phyloP scores from a whole-genome alignment of 2,329 filamentous ascomycete species.

The Aspergillus novofumigatus region DNA sequence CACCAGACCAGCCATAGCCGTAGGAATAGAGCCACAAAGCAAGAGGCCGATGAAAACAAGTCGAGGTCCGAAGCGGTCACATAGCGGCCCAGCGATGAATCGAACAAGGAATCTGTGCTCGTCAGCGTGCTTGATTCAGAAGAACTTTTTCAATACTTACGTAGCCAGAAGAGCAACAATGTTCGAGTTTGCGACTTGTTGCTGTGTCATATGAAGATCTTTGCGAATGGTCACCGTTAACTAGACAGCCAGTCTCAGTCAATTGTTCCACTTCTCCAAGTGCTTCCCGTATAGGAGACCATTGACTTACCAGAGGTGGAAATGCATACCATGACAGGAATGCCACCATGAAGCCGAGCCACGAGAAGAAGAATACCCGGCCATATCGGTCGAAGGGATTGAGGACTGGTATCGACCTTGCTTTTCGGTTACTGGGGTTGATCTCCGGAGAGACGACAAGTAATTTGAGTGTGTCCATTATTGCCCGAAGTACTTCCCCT shows the following conservation, averaged over 20 bases:
- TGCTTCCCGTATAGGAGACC: constrained; percentile 3
- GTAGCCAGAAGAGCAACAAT: constrained; percentile 75
- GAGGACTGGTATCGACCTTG: constrained; percentile 70
- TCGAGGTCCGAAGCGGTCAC: constrained; percentile 78
- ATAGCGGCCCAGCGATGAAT: constrained; percentile 73
- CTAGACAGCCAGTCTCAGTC: constrained; percentile 32
- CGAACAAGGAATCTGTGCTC: constrained; percentile 63
- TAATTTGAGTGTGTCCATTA: constrained; percentile 21
- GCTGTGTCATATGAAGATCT: constrained; percentile 67
- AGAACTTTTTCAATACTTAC: constrained; percentile 32
- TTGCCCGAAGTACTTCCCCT: constrained; percentile 1
- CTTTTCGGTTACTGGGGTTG: constrained; percentile 82
- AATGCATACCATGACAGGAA: constrained; percentile 93
- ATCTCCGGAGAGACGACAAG: constrained; percentile 59
- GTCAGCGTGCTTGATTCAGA: neutral
- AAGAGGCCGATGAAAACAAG: constrained; percentile 73
- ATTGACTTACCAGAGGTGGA: constrained; percentile 65
- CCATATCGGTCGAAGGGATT: constrained; percentile 78
- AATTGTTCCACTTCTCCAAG: neutral
- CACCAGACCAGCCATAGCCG: constrained; percentile 75
- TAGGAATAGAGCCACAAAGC: constrained; percentile 73
- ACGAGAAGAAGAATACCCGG: constrained; percentile 85
- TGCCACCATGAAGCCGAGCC: constrained; percentile 79
- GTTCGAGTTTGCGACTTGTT: constrained; percentile 82
- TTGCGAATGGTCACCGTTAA: constrained; percentile 72